phyloP scores from a whole-genome alignment of 2,329 filamentous ascomycete species.

The Phialophora chinensis region DNA sequence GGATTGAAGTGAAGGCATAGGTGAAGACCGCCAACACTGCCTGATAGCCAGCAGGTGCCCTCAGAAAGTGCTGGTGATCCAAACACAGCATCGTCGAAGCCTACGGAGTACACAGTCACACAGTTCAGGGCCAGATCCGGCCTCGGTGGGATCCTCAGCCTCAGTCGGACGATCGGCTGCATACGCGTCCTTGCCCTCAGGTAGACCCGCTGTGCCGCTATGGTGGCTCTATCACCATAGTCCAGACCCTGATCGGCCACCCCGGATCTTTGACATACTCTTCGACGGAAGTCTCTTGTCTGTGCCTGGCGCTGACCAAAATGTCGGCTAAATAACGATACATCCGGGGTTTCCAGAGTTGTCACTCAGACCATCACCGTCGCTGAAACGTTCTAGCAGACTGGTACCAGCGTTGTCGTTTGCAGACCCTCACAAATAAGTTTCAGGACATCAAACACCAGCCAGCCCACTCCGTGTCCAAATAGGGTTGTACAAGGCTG shows the following conservation, averaged over 20 bases:
- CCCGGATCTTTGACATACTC: not conserved
- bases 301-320: not conserved
- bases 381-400: not conserved
- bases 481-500: too few relatives aligned
- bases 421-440: not conserved
- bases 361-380: not conserved
- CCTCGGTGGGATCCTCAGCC: not conserved
- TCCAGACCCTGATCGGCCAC: not conserved
- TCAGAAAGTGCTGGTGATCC: not conserved
- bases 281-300: not conserved
- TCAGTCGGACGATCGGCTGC: not conserved
- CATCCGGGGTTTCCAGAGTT: not conserved
- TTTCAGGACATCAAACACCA: not conserved
- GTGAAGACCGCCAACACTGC: not conserved
- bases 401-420: not conserved
- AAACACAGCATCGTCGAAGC: not conserved
- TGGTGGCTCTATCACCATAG: not conserved
- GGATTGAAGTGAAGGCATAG: constrained; percentile 13
- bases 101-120: not conserved
- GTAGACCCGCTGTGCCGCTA: not conserved
- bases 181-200: not conserved
- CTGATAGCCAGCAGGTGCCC: not conserved
- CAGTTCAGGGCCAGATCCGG: not conserved
- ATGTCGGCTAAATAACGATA: not conserved
- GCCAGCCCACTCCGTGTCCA: not conserved